Conservation (phyloP, 805 yeast species). For the Teunomyces barrocoloradensis region DNA sequence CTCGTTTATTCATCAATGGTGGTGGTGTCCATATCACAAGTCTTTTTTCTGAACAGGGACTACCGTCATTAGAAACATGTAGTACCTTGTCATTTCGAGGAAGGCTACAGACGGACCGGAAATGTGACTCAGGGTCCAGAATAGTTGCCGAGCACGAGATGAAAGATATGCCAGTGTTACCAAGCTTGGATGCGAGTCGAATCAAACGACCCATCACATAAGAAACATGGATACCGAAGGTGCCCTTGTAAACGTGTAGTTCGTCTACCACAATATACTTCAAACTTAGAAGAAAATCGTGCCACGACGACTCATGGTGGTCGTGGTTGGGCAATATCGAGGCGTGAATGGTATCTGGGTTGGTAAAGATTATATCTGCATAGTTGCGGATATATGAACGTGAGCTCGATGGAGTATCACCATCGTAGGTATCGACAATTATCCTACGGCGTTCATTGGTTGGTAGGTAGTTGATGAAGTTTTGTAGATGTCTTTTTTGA, state of each 20-base stretch:
- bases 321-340: slow-evolving; percentile 77
- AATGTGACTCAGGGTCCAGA: slow-evolving; percentile 67
- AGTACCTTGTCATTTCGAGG: slow-evolving; percentile 40
- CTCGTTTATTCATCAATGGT: slow-evolving; percentile 51
- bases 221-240: slow-evolving; percentile 92
- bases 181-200: slow-evolving; percentile 50
- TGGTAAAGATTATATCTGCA: slow-evolving; percentile 84
- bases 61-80: slow-evolving; percentile 77
- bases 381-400: slow-evolving; percentile 54
- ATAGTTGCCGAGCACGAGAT: slow-evolving; percentile 95
- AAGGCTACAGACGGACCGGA: slow-evolving; percentile 72
- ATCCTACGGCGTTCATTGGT: slow-evolving; percentile 36
- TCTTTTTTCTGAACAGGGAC: slow-evolving; percentile 78
- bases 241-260: slow-evolving; percentile 82
- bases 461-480: slow-evolving; percentile 51
- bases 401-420: slow-evolving; percentile 71
- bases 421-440: slow-evolving; percentile 82
- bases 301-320: slow-evolving; percentile 49
- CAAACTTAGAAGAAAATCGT: slow-evolving; percentile 59
- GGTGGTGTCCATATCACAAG: slow-evolving; percentile 87
- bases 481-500: slow-evolving; percentile 77
- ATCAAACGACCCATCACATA: slow-evolving; percentile 76
- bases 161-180: slow-evolving; percentile 57
- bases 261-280: slow-evolving; percentile 79
- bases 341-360: slow-evolving; percentile 91